These are phyloP conservation scores for Dictyostelium firmibasis DNA, from an alignment of 78 protist genomes.

Conservation along the genomic window DNA sequence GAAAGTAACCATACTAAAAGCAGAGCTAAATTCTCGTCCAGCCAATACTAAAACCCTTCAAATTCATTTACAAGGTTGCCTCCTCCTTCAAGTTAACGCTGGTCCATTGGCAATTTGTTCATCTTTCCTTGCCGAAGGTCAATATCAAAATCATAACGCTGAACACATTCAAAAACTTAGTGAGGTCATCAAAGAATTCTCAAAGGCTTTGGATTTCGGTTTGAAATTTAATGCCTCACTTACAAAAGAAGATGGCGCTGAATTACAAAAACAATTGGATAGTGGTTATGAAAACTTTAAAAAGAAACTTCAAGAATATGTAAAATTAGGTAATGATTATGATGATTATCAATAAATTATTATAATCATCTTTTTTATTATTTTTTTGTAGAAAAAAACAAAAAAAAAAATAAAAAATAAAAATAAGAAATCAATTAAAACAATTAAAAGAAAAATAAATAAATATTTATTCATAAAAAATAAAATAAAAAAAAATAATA, in stretches of 20 bases:
- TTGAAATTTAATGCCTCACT: constrained; percentile 21
- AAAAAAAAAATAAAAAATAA: neutral
- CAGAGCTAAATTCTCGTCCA: constrained; percentile 25
- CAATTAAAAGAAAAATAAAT: neutral
- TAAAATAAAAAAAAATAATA: neutral
- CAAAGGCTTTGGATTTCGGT: constrained; percentile 18
- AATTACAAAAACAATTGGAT: constrained; percentile 25
- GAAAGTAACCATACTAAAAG: neutral
- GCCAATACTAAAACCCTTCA: constrained; percentile 75
- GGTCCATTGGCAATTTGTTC: constrained; percentile 80
- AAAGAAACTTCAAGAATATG: constrained; percentile 38
- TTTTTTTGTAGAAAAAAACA: no score
- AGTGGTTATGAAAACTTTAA: constrained; percentile 32
- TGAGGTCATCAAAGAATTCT: constrained; percentile 36
- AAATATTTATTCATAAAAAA: neutral
- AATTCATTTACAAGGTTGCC: constrained; percentile 74
- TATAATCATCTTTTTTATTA: neutral
- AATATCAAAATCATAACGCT: constrained; percentile 37
- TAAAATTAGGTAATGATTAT: neutral
- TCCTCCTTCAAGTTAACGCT: constrained; percentile 75
- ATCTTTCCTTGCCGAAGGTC: constrained; percentile 36
- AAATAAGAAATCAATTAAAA: neutral
- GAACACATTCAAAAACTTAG: constrained; percentile 24
- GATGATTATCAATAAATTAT: neutral
- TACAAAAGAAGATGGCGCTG: constrained; percentile 15